A percentile compares a stretch with the other conserved stretches of the same genome.
Evolutionary conservation across 2,329 filamentous ascomycete species (phyloP).

Genomic region (Aspergillus sp.): DNA sequence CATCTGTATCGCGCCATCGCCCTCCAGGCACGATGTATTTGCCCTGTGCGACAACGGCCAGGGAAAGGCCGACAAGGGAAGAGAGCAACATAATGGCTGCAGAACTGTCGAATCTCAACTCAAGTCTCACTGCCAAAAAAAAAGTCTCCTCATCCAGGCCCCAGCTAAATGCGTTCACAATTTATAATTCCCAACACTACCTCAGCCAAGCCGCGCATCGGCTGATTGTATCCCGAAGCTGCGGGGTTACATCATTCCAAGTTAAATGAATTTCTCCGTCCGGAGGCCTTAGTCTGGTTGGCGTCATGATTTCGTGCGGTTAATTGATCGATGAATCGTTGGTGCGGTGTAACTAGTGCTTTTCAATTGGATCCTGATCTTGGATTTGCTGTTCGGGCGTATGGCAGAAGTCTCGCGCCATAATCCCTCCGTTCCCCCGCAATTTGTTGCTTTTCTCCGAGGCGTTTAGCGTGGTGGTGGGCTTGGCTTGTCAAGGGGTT

Average conservation of each 20-base stretch:
- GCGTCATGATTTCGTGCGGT: neutral
- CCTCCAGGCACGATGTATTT: constrained; percentile 64
- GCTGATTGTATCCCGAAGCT: constrained; percentile 13
- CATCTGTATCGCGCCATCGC: constrained; percentile 61
- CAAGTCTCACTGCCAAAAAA: too few species aligned
- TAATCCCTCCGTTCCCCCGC: neutral
- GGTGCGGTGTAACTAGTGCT: neutral
- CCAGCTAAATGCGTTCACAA: neutral
- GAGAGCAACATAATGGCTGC: neutral
- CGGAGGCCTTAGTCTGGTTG: neutral
- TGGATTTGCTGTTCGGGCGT: neutral
- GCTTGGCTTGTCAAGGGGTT: too few species aligned
- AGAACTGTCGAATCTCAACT: neutral
- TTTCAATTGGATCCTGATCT: neutral
- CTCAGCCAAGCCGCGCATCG: constrained; percentile 11
- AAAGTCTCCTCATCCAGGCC: neutral
- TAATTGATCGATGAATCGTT: neutral
- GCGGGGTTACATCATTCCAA: constrained; percentile 13
- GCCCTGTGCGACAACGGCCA: constrained; percentile 22
- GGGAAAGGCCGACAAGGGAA: neutral
- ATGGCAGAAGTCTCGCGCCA: neutral
- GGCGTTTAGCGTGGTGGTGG: too few species aligned
- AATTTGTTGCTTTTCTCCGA: neutral
- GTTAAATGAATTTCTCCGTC: constrained; percentile 14
- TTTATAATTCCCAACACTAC: neutral